A percentile compares a stretch with the other conserved stretches of the same genome.
phyloP scores from a whole-genome alignment of 140 eudicot species.

The Artemisia princeps region DNA sequence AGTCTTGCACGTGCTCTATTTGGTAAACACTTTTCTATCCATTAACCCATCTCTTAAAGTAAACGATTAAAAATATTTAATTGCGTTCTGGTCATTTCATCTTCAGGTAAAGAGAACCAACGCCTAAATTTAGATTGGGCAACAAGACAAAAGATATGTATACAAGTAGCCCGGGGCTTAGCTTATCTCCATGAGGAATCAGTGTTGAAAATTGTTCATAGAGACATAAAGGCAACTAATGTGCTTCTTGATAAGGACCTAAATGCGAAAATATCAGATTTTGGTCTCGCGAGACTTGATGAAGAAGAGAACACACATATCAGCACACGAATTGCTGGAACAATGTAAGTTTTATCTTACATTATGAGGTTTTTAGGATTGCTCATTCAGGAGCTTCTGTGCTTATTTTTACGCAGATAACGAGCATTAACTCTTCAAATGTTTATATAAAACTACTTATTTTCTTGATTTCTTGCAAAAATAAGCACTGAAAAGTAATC shows the following conservation, averaged over 20 bases:
- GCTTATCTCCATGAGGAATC: conserved; percentile 92
- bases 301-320: conserved; percentile 89
- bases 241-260: conserved; percentile 89
- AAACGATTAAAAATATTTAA: not conserved
- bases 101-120: conserved; percentile 47
- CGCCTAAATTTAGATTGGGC: conserved; percentile 58
- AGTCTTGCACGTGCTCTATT: conserved; percentile 57
- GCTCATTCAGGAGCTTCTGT: too few relatives aligned
- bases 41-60: not conserved
- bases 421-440: too few relatives aligned
- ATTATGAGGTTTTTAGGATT: not conserved
- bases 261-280: conserved; percentile 84
- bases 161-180: conserved; percentile 72
- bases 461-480: too few relatives aligned
- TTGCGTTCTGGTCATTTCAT: conserved; percentile 12
- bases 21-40: conserved; percentile 28
- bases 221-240: conserved; percentile 81
- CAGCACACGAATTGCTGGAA: conserved; percentile 88
- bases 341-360: conserved; percentile 46
- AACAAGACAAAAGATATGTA: conserved; percentile 66
- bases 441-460: too few relatives aligned
- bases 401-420: too few relatives aligned
- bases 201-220: conserved; percentile 74
- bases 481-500: too few relatives aligned
- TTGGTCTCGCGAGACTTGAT: conserved; percentile 84